phyloP scores from a whole-genome alignment of 1,284 basidiomycete species.

The Trametes versicolor region DNA sequence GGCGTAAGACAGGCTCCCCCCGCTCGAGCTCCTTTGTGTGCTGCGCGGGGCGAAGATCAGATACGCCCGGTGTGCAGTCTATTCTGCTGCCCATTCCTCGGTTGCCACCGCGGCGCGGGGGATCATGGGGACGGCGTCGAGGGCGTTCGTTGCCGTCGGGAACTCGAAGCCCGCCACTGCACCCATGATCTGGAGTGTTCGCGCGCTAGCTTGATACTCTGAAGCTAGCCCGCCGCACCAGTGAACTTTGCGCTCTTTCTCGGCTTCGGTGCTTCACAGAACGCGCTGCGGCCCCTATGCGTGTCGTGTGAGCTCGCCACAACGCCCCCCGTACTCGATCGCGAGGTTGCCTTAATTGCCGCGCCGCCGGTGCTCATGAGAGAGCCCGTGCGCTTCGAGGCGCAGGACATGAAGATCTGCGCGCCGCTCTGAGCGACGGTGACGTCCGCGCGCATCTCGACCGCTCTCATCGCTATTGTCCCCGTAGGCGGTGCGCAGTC shows the following conservation, averaged over 20 bases:
- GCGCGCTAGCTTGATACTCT: not conserved
- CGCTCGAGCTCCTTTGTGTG: not conserved
- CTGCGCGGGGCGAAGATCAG: slow-evolving; percentile 15
- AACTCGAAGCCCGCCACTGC: no score
- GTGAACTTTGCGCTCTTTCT: not conserved
- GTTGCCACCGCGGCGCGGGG: not conserved
- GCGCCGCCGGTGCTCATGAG: slow-evolving; percentile 6
- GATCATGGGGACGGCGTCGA: not conserved
- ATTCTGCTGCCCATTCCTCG: not conserved
- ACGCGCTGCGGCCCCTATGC: not conserved
- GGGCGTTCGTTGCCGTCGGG: not conserved
- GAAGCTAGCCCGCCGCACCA: not conserved
- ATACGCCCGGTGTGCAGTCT: slow-evolving; percentile 3
- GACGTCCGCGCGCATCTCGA: slow-evolving; percentile 8
- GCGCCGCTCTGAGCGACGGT: slow-evolving; percentile 6
- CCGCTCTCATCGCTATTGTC: not conserved
- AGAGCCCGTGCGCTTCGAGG: not conserved
- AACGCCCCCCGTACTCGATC: not conserved
- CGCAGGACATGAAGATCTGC: slow-evolving; percentile 8
- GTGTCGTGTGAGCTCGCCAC: not conserved
- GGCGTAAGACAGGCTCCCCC: not conserved
- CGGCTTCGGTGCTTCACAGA: not conserved
- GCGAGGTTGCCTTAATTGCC: slow-evolving; percentile 7
- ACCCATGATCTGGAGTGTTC: not conserved
- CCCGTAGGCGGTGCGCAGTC: not conserved